Evolutionary conservation across 495 filamentous ascomycete species (phyloP).

Genomic region (Talaromyces nanjingensis): DNA sequence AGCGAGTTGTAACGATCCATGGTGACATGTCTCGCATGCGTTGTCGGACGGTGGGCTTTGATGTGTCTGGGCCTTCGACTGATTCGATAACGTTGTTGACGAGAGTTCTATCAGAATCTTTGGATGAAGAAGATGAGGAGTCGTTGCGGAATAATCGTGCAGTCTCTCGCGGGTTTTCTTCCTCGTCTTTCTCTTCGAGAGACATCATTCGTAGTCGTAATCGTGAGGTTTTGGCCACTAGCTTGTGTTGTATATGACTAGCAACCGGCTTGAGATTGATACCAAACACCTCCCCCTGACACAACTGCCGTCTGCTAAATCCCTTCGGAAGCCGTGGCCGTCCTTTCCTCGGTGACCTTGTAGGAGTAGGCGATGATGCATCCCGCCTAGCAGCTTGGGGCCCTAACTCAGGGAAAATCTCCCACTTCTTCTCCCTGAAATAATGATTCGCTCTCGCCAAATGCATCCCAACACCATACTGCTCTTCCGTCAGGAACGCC

Average conservation of each 20-base stretch:
- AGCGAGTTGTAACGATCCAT: background rate
- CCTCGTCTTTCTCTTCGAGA: background rate
- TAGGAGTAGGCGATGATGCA: background rate
- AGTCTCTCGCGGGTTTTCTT: background rate
- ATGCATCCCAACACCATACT: constrained; percentile 20
- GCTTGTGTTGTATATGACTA: constrained; percentile 3
- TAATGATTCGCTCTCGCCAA: constrained; percentile 27
- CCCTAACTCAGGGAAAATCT: constrained; percentile 41
- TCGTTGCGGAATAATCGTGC: background rate
- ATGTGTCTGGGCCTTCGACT: background rate
- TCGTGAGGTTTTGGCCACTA: constrained; percentile 2
- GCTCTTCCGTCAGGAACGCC: constrained; percentile 22
- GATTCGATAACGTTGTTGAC: background rate
- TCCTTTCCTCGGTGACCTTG: constrained; percentile 21
- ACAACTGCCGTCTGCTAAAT: background rate
- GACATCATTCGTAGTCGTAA: constrained; percentile 8
- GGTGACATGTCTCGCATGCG: constrained; percentile 6
- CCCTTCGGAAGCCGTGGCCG: background rate
- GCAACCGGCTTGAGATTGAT: constrained; percentile 1
- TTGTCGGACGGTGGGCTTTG: background rate
- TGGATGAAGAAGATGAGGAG: background rate
- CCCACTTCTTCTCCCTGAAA: constrained; percentile 44
- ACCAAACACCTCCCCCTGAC: background rate
- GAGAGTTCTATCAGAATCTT: background rate
- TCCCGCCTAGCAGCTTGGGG: constrained; percentile 15